Evolutionary conservation across 2,329 filamentous ascomycete genomes (phyloP).

Genomic region (Aspergillus hortae): DNA sequence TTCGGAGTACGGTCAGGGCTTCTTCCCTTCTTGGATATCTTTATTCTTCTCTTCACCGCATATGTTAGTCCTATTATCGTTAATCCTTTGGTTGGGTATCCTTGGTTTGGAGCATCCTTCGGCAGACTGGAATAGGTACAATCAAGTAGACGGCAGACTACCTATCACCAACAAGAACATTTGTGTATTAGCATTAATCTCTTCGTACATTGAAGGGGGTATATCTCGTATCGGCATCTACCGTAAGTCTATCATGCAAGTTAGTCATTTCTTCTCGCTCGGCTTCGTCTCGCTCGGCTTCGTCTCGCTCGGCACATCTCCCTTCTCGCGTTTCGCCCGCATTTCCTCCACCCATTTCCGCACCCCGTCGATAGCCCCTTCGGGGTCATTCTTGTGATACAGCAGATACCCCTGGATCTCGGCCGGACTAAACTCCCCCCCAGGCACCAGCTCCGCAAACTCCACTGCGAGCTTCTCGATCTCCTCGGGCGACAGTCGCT

Average conservation of each 20-base stretch:
- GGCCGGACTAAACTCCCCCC: constrained; percentile 35
- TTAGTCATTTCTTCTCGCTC: neutral
- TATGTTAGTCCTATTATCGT: neutral
- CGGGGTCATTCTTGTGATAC: constrained; percentile 31
- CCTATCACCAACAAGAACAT: neutral
- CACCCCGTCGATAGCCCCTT: constrained; percentile 28
- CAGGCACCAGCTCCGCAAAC: constrained; percentile 32
- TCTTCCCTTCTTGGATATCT: neutral
- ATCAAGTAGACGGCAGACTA: neutral
- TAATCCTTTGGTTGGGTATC: no score
- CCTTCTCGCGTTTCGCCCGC: constrained; percentile 21
- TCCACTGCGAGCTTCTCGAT: constrained; percentile 23
- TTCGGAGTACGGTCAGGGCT: neutral
- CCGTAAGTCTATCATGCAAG: neutral
- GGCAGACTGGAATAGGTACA: neutral
- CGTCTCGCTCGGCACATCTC: neutral
- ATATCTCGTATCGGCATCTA: no score
- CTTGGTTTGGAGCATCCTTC: no score
- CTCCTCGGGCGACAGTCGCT: constrained; percentile 13
- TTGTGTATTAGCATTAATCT: neutral
- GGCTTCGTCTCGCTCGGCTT: neutral
- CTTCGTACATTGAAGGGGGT: neutral
- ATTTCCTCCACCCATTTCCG: constrained; percentile 27
- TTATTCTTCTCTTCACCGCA: neutral
- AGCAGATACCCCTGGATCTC: constrained; percentile 42